A percentile compares a stretch with the other conserved stretches of the same genome.
phyloP scores from a whole-genome alignment of 2,329 filamentous ascomycete species.

The Colletotrichum shisoi region DNA sequence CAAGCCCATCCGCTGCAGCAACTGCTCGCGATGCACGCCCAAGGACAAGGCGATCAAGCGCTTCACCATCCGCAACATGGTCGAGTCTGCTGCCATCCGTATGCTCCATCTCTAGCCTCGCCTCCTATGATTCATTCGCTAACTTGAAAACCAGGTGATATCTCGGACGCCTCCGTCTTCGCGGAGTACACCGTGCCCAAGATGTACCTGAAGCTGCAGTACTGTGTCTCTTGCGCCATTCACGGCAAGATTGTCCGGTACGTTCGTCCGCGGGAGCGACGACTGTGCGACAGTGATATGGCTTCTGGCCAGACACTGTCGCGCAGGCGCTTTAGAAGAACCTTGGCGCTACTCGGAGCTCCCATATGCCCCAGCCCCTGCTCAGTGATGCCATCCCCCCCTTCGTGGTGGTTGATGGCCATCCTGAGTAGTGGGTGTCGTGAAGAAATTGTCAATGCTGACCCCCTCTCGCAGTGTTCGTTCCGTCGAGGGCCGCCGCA shows the following conservation, averaged over 20 bases:
- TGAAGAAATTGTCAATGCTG: constrained; percentile 45
- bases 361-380: constrained; percentile 6
- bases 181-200: constrained; percentile 99
- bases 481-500: constrained; percentile 94
- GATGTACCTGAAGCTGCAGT: constrained; percentile 99
- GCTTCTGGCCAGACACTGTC: constrained; percentile 40
- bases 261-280: constrained; percentile 69
- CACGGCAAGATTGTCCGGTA: constrained; percentile 99
- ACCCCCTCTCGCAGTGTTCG: constrained; percentile 77
- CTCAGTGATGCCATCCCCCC: background rate
- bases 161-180: constrained; percentile 99
- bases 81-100: constrained; percentile 99
- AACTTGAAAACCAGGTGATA: constrained; percentile 78
- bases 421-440: constrained; percentile 26
- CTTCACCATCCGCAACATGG: constrained; percentile 99
- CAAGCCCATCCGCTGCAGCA: constrained; percentile 90
- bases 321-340: constrained; percentile 64
- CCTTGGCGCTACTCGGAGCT: constrained; percentile 62
- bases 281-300: constrained; percentile 56
- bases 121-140: constrained; percentile 7
- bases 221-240: constrained; percentile 99
- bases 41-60: constrained; percentile 99
- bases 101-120: constrained; percentile 58
- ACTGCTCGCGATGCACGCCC: constrained; percentile 84
- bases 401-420: background rate